phyloP scores from a whole-genome alignment of 257 asterid genomes.

The Paulownia fortunei region DNA sequence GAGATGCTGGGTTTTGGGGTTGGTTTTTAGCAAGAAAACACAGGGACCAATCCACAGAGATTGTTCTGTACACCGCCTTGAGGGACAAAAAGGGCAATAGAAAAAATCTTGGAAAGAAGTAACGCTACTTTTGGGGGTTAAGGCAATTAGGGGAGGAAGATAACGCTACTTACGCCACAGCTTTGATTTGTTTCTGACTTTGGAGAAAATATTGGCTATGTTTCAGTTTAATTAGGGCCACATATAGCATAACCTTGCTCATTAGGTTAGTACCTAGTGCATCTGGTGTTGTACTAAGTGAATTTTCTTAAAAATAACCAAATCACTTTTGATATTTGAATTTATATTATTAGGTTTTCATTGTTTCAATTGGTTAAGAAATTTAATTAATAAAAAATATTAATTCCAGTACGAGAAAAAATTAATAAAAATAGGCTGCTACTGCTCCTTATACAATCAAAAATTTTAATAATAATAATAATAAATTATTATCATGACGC shows the following conservation, averaged over 20 bases:
- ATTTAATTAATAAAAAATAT: too few relatives aligned
- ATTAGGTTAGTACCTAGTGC: neutral
- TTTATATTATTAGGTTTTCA: too few relatives aligned
- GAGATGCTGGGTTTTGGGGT: conserved; percentile 27
- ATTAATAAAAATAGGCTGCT: too few relatives aligned
- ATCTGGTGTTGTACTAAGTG: conserved; percentile 2
- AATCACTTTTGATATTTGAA: too few relatives aligned
- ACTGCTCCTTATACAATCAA: too few relatives aligned
- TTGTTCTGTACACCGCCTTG: conserved; percentile 25
- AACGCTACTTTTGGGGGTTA: conserved; percentile 15
- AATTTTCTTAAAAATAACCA: too few relatives aligned
- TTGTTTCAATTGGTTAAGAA: too few relatives aligned
- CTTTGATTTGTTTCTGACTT: conserved; percentile 16
- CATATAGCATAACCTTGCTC: neutral
- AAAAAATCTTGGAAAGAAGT: conserved; percentile 14
- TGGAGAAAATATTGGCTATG: neutral
- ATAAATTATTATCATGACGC: too few relatives aligned
- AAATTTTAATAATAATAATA: too few relatives aligned
- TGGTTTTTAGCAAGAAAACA: conserved; percentile 8
- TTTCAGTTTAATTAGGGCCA: neutral
- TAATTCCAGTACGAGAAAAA: too few relatives aligned
- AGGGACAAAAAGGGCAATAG: conserved; percentile 23
- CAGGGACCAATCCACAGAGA: conserved; percentile 34
- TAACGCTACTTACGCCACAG: conserved; percentile 2
- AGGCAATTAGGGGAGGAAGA: conserved; percentile 9